These are phyloP conservation scores for Albugo laibachii DNA, from an alignment of 352 stramenopile genomes.

Conservation along the genomic window DNA sequence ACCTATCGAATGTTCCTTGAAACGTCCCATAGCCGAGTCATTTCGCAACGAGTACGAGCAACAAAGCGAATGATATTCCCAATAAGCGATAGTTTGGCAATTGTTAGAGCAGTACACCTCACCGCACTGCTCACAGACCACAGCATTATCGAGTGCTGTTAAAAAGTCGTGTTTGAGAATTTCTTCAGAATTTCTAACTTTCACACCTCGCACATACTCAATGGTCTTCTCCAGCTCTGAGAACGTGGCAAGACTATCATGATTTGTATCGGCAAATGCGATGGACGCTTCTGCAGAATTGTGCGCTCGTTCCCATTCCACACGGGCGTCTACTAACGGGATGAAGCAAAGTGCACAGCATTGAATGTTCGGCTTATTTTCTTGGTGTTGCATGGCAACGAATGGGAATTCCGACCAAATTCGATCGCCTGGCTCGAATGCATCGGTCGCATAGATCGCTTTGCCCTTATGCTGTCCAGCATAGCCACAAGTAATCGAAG, in stretches of 20 bases:
- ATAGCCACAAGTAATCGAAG: constrained; percentile 30
- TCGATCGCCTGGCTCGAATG: constrained; percentile 32
- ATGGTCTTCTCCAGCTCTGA: neutral
- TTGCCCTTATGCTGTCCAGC: constrained; percentile 43
- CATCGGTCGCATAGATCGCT: constrained; percentile 34
- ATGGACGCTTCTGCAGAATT: constrained; percentile 2
- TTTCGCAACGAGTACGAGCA: constrained; percentile 20
- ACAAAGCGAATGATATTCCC: constrained; percentile 60
- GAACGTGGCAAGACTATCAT: neutral
- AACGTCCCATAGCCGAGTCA: constrained; percentile 41
- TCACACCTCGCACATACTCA: neutral
- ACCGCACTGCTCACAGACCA: constrained; percentile 18
- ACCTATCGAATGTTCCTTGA: constrained; percentile 48
- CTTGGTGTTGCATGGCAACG: constrained; percentile 47
- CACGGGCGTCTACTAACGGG: constrained; percentile 38
- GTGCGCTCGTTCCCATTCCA: constrained; percentile 30
- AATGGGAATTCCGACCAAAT: constrained; percentile 39
- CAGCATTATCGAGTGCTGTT: neutral
- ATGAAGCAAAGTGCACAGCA: constrained; percentile 70
- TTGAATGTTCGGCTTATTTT: constrained; percentile 51
- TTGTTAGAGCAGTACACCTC: constrained; percentile 68
- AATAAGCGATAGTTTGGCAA: constrained; percentile 47
- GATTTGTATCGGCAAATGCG: neutral
- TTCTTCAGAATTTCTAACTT: neutral
- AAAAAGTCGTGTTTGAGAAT: neutral